Base-by-base conservation (phyloP, 768 basidiomycete genomes). In the Tylopilus subfusipes region DNA sequence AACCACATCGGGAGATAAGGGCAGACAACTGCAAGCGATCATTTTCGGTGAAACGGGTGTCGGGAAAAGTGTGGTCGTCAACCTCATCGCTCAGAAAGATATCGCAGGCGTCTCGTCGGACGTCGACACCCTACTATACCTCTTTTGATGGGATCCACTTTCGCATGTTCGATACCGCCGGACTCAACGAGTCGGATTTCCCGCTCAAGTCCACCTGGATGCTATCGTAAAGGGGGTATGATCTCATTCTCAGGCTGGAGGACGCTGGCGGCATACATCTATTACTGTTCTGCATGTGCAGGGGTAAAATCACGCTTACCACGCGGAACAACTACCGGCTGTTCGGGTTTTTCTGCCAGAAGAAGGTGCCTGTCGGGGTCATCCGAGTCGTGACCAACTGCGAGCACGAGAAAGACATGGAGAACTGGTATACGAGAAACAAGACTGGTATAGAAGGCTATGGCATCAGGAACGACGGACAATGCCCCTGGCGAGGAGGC, bases 1-100 rank as follows among this genome's bases (percentile, higher is more conserved):
- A 30, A 13, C 13, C 6, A 12, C 39, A 7, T 19, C n/a, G 25
- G 16, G 34, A 34, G n/a, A 38, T 14, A 6, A 19, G n/a, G 18
- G 19, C 48, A 18, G 4, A 50, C 48, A 6, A 50, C 40, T 38
- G 40, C n/a, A 50, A 38, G 38, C 40, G 19, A 16, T 50, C 25
- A n/a, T 50, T 12, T 50, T 40, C 13, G 48, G 48, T 14, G 48
- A 50, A 50, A 39, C 48, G 1, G 48, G 48, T 38, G 48, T 50
- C 39, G 48, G 48, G 25, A 50, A 50, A 18, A 50, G 48, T 38
- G 48, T 38, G 19, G 48, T 50, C 38, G 48, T 50, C 27, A 50
- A 50, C 39, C 27, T 50, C 19, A 40, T 50, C 29, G 48, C 48
- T 4, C 48, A 30, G 39, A 19, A 8, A 5, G 9, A 19, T 4